phyloP scores from a whole-genome alignment of 805 yeast species.

The Kodamaea lidongshanica region DNA sequence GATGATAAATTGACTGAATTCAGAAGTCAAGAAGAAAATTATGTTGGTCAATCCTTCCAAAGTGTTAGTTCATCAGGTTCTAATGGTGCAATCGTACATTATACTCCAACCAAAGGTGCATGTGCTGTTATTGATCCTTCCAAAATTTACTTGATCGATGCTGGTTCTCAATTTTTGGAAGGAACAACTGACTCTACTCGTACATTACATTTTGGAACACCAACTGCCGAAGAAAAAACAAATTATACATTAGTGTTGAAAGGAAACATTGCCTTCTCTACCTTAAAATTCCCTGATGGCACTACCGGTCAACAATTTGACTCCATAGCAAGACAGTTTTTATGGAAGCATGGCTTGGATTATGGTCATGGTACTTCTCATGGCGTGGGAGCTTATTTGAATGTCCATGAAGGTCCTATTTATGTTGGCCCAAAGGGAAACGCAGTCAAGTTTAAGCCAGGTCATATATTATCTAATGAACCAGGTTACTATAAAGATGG shows the following conservation, averaged over 20 bases:
- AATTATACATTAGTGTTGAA: conserved; percentile 54
- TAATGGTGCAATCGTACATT: conserved; percentile 74
- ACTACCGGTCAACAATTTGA: conserved; percentile 52
- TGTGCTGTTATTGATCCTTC: conserved; percentile 47
- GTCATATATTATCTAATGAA: conserved; percentile 53
- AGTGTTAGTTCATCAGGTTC: conserved; percentile 73
- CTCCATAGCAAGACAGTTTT: conserved; percentile 50
- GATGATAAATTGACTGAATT: conserved; percentile 41
- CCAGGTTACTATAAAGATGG: conserved; percentile 60
- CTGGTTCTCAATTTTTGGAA: conserved; percentile 56
- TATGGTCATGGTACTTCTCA: conserved; percentile 63
- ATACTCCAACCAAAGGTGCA: conserved; percentile 46
- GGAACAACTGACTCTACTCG: conserved; percentile 64
- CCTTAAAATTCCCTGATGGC: conserved; percentile 47
- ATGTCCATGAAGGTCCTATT: conserved; percentile 60
- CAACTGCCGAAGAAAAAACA: conserved; percentile 39
- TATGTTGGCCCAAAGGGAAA: conserved; percentile 53
- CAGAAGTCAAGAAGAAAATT: conserved; percentile 39
- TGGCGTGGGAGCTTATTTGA: conserved; percentile 56
- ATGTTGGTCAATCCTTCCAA: conserved; percentile 62
- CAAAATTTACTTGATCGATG: conserved; percentile 49
- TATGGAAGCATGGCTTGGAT: conserved; percentile 54
- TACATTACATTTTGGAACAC: conserved; percentile 49
- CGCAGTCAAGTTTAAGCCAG: conserved; percentile 45
- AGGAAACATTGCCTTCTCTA: conserved; percentile 48